These are phyloP conservation scores for Pelargonium citronellum DNA, from an alignment of 441 rosid genomes.

Conservation along the genomic window DNA sequence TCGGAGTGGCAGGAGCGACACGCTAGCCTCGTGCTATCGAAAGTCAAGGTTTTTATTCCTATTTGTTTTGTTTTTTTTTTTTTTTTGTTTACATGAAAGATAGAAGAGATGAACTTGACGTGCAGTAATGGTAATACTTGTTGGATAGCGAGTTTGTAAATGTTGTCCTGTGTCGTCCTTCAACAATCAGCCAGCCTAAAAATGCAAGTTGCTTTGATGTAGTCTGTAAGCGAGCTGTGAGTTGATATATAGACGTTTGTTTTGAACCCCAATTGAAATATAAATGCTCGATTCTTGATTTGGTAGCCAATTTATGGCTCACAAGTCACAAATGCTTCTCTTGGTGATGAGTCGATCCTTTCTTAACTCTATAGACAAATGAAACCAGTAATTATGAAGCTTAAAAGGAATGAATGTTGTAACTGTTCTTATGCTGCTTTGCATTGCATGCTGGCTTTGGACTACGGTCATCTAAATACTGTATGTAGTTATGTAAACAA, in stretches of 20 bases:
- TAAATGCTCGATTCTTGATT: background rate
- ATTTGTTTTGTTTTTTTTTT: background rate
- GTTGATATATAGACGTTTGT: background rate
- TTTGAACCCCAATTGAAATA: background rate
- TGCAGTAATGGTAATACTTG: no score
- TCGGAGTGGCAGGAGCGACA: conserved; percentile 87
- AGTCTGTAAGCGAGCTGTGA: background rate
- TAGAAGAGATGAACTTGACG: no score
- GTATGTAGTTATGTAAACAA: no score
- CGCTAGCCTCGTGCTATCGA: conserved; percentile 57
- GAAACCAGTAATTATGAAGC: background rate
- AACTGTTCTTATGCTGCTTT: background rate
- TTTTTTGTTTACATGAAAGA: no score
- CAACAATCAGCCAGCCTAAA: background rate
- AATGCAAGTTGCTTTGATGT: background rate
- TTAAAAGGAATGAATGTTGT: background rate
- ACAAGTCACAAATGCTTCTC: background rate
- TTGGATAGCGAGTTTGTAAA: no score
- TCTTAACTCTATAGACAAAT: background rate
- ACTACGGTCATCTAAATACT: no score
- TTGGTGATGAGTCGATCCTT: background rate
- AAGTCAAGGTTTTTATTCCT: conserved; percentile 45
- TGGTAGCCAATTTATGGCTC: background rate
- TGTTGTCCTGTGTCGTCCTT: background rate
- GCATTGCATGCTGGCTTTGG: background rate